A percentile compares a stretch with the other conserved stretches of the same genome.
phyloP scores from a whole-genome alignment of 2,329 filamentous ascomycete genomes.

The Aspergillus unguis region DNA sequence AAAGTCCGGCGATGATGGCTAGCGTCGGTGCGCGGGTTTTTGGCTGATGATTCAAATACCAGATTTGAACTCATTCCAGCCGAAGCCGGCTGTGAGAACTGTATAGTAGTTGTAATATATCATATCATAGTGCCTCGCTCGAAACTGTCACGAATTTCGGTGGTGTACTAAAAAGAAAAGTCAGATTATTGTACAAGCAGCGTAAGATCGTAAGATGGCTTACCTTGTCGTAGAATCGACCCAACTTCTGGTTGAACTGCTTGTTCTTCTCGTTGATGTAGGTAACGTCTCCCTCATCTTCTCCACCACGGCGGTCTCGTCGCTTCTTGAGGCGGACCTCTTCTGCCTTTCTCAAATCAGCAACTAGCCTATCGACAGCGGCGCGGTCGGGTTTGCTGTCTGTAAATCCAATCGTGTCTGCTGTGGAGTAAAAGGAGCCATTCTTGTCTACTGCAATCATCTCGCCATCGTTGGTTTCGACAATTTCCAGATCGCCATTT shows the following conservation, averaged over 20 bases:
- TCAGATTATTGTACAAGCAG: slow-evolving; percentile 15
- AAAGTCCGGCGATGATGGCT: slow-evolving; percentile 18
- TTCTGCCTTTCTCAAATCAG: slow-evolving; percentile 83
- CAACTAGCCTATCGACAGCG: slow-evolving; percentile 81
- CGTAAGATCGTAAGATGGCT: slow-evolving; percentile 16
- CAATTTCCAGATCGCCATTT: slow-evolving; percentile 81
- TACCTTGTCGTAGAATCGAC: slow-evolving; percentile 91
- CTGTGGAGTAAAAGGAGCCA: slow-evolving; percentile 85
- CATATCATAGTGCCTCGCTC: slow-evolving; percentile 96
- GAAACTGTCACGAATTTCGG: slow-evolving; percentile 95
- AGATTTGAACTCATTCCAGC: neutral
- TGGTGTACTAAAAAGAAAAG: slow-evolving; percentile 63
- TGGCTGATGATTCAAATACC: neutral
- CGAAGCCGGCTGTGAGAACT: slow-evolving; percentile 1
- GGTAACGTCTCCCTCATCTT: slow-evolving; percentile 87
- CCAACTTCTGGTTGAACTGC: slow-evolving; percentile 97
- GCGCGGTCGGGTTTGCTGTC: slow-evolving; percentile 85
- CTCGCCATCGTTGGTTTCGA: slow-evolving; percentile 93
- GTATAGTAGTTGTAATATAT: slow-evolving; percentile 24
- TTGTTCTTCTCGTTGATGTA: slow-evolving; percentile 99
- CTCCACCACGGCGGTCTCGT: slow-evolving; percentile 72
- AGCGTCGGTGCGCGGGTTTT: neutral
- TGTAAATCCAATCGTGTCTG: slow-evolving; percentile 74
- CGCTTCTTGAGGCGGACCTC: slow-evolving; percentile 82
- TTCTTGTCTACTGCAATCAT: slow-evolving; percentile 90